These are phyloP conservation scores for Closterium sp. DNA, from an alignment of 139 green algal species.

Conservation along the genomic window DNA sequence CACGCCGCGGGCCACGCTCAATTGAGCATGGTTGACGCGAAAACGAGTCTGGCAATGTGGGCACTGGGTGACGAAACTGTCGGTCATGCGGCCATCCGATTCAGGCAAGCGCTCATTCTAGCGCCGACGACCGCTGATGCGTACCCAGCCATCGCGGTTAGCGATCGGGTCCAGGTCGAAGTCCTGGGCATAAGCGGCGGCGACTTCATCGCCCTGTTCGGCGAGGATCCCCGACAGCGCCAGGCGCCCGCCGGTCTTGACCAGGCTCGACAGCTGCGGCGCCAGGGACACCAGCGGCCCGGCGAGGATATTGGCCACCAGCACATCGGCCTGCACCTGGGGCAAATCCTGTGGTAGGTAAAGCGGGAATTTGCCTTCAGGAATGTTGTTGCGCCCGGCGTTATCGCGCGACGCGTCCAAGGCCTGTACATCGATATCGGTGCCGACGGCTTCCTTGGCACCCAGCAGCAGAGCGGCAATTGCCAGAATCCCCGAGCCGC, in stretches of 20 bases:
- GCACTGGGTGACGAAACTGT: too few relatives aligned
- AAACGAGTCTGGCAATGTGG: too few relatives aligned
- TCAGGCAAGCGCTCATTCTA: too few relatives aligned
- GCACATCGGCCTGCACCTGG: slow-evolving; percentile 58
- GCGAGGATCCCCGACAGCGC: slow-evolving; percentile 14
- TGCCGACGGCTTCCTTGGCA: slow-evolving; percentile 55
- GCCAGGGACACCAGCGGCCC: slow-evolving; percentile 13
- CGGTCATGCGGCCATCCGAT: too few relatives aligned
- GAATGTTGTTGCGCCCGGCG: slow-evolving; percentile 69
- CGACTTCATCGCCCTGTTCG: too few relatives aligned
- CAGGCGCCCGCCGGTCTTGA: not conserved
- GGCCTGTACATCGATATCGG: slow-evolving; percentile 71
- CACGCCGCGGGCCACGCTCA: too few relatives aligned
- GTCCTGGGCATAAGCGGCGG: too few relatives aligned
- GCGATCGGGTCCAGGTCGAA: too few relatives aligned
- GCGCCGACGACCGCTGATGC: too few relatives aligned
- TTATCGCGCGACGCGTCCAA: slow-evolving; percentile 65
- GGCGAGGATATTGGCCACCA: slow-evolving; percentile 83
- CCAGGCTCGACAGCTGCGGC: not conserved
- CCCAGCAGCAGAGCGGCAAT: slow-evolving; percentile 63
- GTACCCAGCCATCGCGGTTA: too few relatives aligned
- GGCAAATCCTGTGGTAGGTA: slow-evolving; percentile 32
- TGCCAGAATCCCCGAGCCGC: slow-evolving; percentile 76
- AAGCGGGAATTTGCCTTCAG: not conserved
- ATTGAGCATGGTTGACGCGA: too few relatives aligned